Evolutionary conservation across 2,329 filamentous ascomycete genomes (phyloP).

Genomic region (Fusarium hainanense): DNA sequence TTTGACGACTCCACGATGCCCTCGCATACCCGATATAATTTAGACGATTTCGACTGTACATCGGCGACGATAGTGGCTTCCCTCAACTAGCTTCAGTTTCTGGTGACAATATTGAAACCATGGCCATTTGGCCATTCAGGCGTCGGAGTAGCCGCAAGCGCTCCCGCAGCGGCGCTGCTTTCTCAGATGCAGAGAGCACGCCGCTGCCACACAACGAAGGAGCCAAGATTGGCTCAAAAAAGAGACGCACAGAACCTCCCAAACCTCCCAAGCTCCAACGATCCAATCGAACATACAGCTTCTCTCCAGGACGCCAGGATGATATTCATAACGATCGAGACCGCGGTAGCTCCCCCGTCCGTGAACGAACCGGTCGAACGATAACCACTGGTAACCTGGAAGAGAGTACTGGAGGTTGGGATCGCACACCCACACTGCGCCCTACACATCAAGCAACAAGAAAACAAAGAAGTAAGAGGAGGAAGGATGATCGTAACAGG

Average conservation of each 20-base stretch:
- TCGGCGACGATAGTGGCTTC: conserved; percentile 39
- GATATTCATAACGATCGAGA: conserved; percentile 57
- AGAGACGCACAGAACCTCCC: conserved; percentile 59
- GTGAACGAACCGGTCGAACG: conserved; percentile 37
- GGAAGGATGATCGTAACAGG: conserved; percentile 78
- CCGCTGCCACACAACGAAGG: conserved; percentile 52
- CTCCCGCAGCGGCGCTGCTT: conserved; percentile 63
- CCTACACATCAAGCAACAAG: conserved; percentile 71
- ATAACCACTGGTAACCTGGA: conserved; percentile 22
- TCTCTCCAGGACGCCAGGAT: conserved; percentile 70
- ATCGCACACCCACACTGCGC: conserved; percentile 63
- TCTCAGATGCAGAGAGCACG: conserved; percentile 63
- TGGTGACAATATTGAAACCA: conserved; percentile 52
- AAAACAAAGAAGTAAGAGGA: conserved; percentile 79
- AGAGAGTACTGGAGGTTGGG: conserved; percentile 42
- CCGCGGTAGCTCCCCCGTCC: conserved; percentile 30
- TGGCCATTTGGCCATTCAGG: conserved; percentile 88
- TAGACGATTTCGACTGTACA: conserved; percentile 39
- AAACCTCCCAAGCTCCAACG: conserved; percentile 63
- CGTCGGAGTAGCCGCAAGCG: conserved; percentile 76
- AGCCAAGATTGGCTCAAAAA: conserved; percentile 50
- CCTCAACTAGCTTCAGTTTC: conserved; percentile 39
- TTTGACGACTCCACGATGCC: conserved; percentile 46
- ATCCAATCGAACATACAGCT: conserved; percentile 66
- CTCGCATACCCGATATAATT: conserved; percentile 44